Conservation (phyloP, 495 filamentous ascomycete species). For the Stereocaulon alpinum region DNA sequence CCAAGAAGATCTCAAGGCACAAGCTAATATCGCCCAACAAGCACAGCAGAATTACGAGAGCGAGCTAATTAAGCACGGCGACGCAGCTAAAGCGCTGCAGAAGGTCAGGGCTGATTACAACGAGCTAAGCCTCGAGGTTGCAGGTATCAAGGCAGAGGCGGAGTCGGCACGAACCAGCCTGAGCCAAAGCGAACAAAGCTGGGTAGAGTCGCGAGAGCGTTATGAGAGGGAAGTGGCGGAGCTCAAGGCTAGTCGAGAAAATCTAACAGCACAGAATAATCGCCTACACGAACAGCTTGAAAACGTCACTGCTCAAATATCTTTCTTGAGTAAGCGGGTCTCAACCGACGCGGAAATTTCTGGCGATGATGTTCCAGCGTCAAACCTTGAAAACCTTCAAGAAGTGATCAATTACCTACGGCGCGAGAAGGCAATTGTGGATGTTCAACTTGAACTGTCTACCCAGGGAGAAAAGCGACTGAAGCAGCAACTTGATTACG, state of each 20-base stretch:
- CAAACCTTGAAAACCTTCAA: conserved; percentile 61
- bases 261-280: conserved; percentile 75
- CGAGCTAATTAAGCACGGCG: conserved; percentile 87
- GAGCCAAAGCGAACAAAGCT: conserved; percentile 72
- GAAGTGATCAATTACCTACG: conserved; percentile 84
- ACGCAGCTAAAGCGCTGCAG: conserved; percentile 76
- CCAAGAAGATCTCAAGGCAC: conserved; percentile 81
- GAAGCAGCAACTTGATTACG: conserved; percentile 80
- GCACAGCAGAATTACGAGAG: conserved; percentile 92
- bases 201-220: conserved; percentile 66
- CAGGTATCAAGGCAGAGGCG: conserved; percentile 59
- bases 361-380: conserved; percentile 30
- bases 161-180: conserved; percentile 72
- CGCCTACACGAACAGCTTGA: conserved; percentile 83
- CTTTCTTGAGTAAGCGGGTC: conserved; percentile 59
- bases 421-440: conserved; percentile 95
- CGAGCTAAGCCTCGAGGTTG: conserved; percentile 64
- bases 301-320: conserved; percentile 65
- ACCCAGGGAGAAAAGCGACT: conserved; percentile 75
- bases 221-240: conserved; percentile 79
- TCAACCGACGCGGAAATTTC: conserved; percentile 38
- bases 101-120: conserved; percentile 68
- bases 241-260: conserved; percentile 63
- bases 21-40: conserved; percentile 84
- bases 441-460: conserved; percentile 85